phyloP scores from a whole-genome alignment of 176 grass and related monocot species.

The Triticum timopheevii region DNA sequence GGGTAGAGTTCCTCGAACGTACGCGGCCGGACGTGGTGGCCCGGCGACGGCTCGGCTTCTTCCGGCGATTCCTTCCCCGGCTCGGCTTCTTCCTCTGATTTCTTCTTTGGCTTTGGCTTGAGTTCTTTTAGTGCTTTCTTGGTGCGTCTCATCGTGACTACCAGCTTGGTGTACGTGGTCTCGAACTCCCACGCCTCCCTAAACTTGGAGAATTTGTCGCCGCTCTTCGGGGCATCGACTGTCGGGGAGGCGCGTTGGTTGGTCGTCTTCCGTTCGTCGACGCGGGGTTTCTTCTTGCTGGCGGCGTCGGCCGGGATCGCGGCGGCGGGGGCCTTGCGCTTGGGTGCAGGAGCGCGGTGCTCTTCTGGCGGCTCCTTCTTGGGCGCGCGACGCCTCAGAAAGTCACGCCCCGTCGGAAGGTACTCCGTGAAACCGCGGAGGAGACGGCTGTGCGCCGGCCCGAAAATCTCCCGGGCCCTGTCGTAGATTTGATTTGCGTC shows the following conservation, averaged over 20 bases:
- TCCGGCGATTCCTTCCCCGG: background rate
- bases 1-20: constrained; percentile 25
- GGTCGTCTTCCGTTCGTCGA: background rate
- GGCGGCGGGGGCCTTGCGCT: background rate
- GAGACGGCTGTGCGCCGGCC: background rate
- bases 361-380: background rate
- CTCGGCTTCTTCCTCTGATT: background rate
- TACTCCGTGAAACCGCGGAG: background rate
- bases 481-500: background rate
- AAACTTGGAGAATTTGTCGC: background rate
- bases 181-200: constrained; percentile 10
- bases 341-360: background rate
- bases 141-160: background rate
- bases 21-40: too few relatives aligned
- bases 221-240: background rate
- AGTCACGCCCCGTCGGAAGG: background rate
- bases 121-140: background rate
- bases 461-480: background rate
- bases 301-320: background rate
- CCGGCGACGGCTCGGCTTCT: background rate
- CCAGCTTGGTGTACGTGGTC: constrained; percentile 15
- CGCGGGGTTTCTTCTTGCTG: background rate
- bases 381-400: background rate
- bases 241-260: background rate
- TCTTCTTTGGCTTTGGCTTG: background rate